Evolutionary conservation across 306 rosid genomes (phyloP), one percentile per base, ranked within the genome.

Genomic region (Rubus parviflorus): DNA sequence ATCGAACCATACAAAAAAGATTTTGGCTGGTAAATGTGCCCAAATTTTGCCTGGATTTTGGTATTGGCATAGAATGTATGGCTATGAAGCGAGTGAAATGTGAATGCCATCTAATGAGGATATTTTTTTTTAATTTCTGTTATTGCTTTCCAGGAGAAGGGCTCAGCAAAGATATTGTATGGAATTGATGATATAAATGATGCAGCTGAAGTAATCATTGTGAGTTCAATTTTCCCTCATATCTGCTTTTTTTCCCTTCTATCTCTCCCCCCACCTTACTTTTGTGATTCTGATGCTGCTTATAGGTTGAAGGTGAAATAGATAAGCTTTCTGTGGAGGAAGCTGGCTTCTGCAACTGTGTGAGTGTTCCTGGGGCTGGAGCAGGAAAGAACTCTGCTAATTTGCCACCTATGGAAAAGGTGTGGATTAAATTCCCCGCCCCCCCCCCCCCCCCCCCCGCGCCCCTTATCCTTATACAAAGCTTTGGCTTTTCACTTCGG

Each of bases 271-370:
- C 11, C 43, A 40, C 38, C 43, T 68, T 48, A 67, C 53, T 61
- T 19, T 41, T 19, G 53, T 53, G 1, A 1, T 64, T 83, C 66
- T 68, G 48, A 46, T 80, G 68, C 74, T 77, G 73, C 63, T 61
- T 37, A 73, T 82, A 94, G 97, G 98, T 92, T 72, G 98, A 94
- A 80, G 97, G 98, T 69, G 98, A 94, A 83, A 69, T 88, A 66
- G 98, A 94, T 79, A 94, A 94, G 89, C 97, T 94, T 82, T 94
- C 98, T 38, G 81, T 92, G 45, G 97, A 92, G 83, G 98, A 94
- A 80, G 97, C 93, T 81, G 98, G 97, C 75, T 85, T 90, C 80
- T 82, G n/a, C 72, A 90, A 90, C 78, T 94, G 98, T 82, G 94
- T 92, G 7, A 92, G 97, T 85, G 97, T 88, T 76, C 98, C 98